These are phyloP conservation scores for Suillus placidus DNA, from an alignment of 768 basidiomycete species.

Conservation along the genomic window DNA sequence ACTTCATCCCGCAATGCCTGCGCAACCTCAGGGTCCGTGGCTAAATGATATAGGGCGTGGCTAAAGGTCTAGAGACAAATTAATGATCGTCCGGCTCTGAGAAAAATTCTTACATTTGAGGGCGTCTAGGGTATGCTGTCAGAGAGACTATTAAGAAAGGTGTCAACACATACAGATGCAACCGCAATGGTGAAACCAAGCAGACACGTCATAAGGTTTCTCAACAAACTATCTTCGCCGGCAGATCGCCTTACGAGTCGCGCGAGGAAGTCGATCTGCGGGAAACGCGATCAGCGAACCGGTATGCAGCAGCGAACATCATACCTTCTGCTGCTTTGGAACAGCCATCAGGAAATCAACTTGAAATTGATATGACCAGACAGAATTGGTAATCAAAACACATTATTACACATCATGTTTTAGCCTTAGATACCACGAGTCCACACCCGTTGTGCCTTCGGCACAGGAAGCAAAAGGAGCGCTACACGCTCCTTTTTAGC, in stretches of 20 bases:
- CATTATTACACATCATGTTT: too few species aligned
- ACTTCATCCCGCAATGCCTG: conserved; percentile 42
- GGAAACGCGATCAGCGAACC: background rate
- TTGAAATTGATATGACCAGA: too few species aligned
- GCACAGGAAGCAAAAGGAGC: too few species aligned
- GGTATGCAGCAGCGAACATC: background rate
- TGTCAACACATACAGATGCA: conserved; percentile 22
- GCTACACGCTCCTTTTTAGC: too few species aligned
- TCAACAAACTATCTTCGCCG: conserved; percentile 19
- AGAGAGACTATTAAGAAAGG: background rate
- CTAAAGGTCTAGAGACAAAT: conserved; percentile 30
- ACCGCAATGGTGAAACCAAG: conserved; percentile 22
- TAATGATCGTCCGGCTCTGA: conserved; percentile 2
- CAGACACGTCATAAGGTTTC: conserved; percentile 27
- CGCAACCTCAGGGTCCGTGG: conserved; percentile 37
- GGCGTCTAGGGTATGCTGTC: conserved; percentile 18
- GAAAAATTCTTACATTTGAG: conserved; percentile 15
- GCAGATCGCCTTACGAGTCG: conserved; percentile 35
- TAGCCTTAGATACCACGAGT: too few species aligned
- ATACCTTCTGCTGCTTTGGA: conserved; percentile 36
- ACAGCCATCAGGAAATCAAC: too few species aligned
- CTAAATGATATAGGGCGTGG: conserved; percentile 39
- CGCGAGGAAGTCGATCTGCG: conserved; percentile 35
- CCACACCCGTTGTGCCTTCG: too few species aligned
- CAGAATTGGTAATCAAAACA: too few species aligned